These are phyloP conservation scores for Phyllachora maydis DNA, from an alignment of 2,329 filamentous ascomycete genomes.

Conservation along the genomic window DNA sequence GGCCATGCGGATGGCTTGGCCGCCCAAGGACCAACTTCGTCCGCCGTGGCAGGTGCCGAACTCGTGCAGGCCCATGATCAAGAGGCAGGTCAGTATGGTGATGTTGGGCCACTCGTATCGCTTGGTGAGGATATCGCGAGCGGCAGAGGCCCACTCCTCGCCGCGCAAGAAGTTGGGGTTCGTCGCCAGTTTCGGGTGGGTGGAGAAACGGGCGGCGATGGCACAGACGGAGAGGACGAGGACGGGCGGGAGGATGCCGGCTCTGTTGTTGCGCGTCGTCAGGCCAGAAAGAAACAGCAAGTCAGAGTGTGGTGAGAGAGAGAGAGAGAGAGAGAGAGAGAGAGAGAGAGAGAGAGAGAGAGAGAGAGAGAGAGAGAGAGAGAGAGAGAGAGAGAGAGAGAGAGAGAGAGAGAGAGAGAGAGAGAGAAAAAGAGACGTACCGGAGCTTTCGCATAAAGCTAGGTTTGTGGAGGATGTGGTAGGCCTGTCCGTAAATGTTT, in stretches of 20 bases:
- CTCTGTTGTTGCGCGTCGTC: too few relatives aligned
- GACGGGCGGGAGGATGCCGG: constrained; percentile 69
- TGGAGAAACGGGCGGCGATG: constrained; percentile 85
- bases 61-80: constrained; percentile 79
- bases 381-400: too few relatives aligned
- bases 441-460: constrained; percentile 82
- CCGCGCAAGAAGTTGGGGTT: constrained; percentile 71
- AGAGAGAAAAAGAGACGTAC: too few relatives aligned
- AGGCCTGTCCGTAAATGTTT: constrained; percentile 85
- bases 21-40: constrained; percentile 86
- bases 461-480: constrained; percentile 85
- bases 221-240: constrained; percentile 87
- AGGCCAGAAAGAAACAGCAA: background rate
- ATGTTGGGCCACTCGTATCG: constrained; percentile 92
- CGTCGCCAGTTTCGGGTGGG: constrained; percentile 58
- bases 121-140: constrained; percentile 70
- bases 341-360: too few relatives aligned
- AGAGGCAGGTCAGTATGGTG: constrained; percentile 76
- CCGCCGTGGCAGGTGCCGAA: constrained; percentile 95
- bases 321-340: too few relatives aligned
- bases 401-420: too few relatives aligned
- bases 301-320: too few relatives aligned
- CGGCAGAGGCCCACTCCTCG: constrained; percentile 74
- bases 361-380: too few relatives aligned
- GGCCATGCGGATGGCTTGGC: constrained; percentile 90